These are phyloP conservation scores for Aegilops sharonensis DNA, from an alignment of 176 grass and related monocot genomes.

Conservation along the genomic window DNA sequence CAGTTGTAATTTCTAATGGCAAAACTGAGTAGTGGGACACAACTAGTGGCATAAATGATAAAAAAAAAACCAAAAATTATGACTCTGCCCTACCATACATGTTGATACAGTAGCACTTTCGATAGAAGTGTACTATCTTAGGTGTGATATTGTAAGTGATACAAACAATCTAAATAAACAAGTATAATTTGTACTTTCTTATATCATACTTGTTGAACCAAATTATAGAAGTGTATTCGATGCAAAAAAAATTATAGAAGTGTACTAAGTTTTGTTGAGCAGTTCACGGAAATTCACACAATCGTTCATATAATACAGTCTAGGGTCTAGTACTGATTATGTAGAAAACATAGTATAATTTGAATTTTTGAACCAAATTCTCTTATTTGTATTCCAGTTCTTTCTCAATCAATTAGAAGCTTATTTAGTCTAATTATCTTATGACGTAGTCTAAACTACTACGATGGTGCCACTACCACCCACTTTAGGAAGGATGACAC, in stretches of 20 bases:
- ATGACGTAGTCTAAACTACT: no score
- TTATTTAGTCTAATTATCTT: no score
- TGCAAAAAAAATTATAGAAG: background rate
- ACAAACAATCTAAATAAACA: background rate
- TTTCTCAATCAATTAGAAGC: background rate
- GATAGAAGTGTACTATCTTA: background rate
- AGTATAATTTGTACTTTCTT: background rate
- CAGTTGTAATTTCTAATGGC: no score
- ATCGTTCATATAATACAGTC: background rate
- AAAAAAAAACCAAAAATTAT: no score
- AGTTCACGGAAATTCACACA: background rate
- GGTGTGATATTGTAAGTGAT: background rate
- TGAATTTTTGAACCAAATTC: background rate
- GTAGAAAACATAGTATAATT: background rate
- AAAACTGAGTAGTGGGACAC: no score
- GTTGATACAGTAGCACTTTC: background rate
- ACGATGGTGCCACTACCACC: background rate
- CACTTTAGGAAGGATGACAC: background rate
- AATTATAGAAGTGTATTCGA: background rate
- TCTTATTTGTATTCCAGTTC: no score
- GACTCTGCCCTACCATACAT: background rate
- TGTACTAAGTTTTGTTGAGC: background rate
- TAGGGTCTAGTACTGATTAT: background rate
- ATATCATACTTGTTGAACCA: background rate
- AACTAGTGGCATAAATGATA: no score